These are phyloP conservation scores for Phytophthora aleatoria DNA, from an alignment of 352 stramenopile genomes.

Conservation along the genomic window DNA sequence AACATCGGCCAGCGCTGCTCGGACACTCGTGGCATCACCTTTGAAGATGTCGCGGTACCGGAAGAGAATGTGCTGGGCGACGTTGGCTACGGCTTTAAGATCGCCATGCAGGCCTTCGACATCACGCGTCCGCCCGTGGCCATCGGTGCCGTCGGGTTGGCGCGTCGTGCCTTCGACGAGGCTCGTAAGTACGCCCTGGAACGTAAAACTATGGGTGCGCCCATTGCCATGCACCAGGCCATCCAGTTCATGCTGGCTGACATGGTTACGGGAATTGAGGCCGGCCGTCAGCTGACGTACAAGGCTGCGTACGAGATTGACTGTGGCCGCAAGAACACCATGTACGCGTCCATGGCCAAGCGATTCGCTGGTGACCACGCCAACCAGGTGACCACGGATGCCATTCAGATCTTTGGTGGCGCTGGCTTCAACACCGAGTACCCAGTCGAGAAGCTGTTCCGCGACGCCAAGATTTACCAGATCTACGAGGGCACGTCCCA, in stretches of 20 bases:
- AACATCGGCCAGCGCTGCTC: constrained; percentile 92
- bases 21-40: constrained; percentile 91
- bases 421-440: constrained; percentile 93
- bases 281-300: constrained; percentile 83
- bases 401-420: constrained; percentile 92
- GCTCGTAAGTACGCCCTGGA: constrained; percentile 87
- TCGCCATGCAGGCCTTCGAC: constrained; percentile 93
- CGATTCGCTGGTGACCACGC: constrained; percentile 87
- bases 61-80: constrained; percentile 88
- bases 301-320: constrained; percentile 91
- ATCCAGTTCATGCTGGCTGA: constrained; percentile 92
- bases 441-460: constrained; percentile 93
- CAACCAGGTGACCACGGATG: constrained; percentile 87
- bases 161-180: constrained; percentile 89
- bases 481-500: constrained; percentile 94
- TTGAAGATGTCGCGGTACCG: constrained; percentile 90
- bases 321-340: constrained; percentile 89
- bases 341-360: constrained; percentile 92
- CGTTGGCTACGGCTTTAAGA: constrained; percentile 92
- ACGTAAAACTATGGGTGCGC: constrained; percentile 88
- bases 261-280: constrained; percentile 91
- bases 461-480: constrained; percentile 92
- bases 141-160: constrained; percentile 85
- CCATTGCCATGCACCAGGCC: constrained; percentile 87
- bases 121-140: constrained; percentile 89